Conservation (phyloP, 345 rosid genomes). For the Brassica rapa region DNA sequence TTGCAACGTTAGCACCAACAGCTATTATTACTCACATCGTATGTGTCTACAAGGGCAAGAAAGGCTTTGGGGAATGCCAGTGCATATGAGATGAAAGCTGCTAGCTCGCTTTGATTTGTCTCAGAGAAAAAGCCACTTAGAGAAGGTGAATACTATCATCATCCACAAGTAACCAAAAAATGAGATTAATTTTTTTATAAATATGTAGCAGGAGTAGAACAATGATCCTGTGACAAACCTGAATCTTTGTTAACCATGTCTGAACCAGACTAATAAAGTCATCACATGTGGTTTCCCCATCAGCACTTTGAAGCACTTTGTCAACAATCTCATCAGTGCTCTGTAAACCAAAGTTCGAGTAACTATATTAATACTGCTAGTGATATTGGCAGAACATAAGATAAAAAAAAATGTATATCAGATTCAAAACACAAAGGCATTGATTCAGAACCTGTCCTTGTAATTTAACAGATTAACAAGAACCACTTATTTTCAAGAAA, state of each 20-base stretch:
- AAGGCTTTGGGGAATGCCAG: conserved; percentile 89
- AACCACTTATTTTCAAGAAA: conserved; percentile 3
- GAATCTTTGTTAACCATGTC: conserved; percentile 73
- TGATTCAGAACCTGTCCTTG: neutral
- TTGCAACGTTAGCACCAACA: no score
- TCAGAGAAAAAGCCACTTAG: conserved; percentile 65
- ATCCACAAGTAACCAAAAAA: conserved; percentile 1
- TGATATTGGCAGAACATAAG: neutral
- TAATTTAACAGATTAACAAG: neutral
- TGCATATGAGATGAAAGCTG: conserved; percentile 90
- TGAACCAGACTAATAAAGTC: conserved; percentile 84
- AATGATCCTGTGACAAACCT: conserved; percentile 47
- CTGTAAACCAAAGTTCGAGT: conserved; percentile 47
- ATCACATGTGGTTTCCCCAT: conserved; percentile 67
- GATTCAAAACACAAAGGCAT: no score
- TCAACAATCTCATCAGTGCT: conserved; percentile 87
- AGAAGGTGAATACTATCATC: conserved; percentile 58
- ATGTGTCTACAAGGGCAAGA: conserved; percentile 92
- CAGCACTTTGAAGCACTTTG: conserved; percentile 62
- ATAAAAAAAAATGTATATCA: neutral
- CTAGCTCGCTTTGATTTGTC: conserved; percentile 95
- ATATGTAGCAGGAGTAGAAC: neutral
- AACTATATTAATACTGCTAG: neutral
- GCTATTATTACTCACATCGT: conserved; percentile 61
- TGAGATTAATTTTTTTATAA: neutral